These are phyloP conservation scores for Schizochytrium sp. DNA, from an alignment of 108 stramenopile genomes.

Conservation along the genomic window DNA sequence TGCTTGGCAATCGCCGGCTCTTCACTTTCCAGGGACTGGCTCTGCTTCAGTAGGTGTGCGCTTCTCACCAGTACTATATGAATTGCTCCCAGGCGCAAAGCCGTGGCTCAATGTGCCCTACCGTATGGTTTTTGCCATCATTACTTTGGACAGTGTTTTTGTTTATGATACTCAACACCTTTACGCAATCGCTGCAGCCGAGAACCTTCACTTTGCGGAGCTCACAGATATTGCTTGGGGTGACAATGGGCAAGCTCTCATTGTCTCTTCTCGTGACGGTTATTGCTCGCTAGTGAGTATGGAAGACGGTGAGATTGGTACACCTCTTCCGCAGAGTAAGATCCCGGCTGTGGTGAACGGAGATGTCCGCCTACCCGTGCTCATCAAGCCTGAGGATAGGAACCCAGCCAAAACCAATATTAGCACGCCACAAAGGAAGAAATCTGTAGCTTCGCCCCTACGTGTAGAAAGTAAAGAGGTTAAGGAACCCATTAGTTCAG, in stretches of 20 bases:
- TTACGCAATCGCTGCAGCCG: constrained; percentile 67
- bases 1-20: constrained; percentile 63
- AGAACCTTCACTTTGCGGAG: constrained; percentile 71
- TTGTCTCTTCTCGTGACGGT: constrained; percentile 73
- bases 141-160: constrained; percentile 70
- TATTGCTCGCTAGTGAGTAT: constrained; percentile 72
- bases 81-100: constrained; percentile 59
- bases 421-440: too few species aligned
- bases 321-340: constrained; percentile 54
- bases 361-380: too few species aligned
- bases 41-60: constrained; percentile 74
- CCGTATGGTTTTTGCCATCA: constrained; percentile 74
- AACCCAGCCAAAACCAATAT: too few species aligned
- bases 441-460: too few species aligned
- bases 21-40: constrained; percentile 68
- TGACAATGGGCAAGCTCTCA: constrained; percentile 56
- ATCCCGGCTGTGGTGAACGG: constrained; percentile 65
- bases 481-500: too few species aligned
- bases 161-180: constrained; percentile 77
- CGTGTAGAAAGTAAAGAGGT: too few species aligned
- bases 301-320: constrained; percentile 67
- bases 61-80: constrained; percentile 72
- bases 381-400: too few species aligned
- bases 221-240: constrained; percentile 76
- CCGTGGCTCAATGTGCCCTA: constrained; percentile 69